Conservation (phyloP, 176 grass and related monocot species). For the Themeda triandra region DNA sequence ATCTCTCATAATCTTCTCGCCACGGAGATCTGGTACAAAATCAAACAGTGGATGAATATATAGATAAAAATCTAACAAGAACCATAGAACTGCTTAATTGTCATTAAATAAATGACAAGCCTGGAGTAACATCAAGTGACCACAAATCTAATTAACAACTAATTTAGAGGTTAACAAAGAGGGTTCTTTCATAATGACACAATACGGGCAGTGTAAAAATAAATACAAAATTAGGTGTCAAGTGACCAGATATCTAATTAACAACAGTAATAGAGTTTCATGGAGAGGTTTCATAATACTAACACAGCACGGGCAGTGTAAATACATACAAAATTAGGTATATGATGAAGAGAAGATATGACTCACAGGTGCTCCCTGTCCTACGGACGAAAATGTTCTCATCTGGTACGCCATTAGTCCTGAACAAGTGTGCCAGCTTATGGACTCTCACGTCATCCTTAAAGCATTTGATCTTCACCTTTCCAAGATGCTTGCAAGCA, state of each 20-base stretch:
- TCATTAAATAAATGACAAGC: neutral
- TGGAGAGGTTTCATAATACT: neutral
- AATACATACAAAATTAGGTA: neutral
- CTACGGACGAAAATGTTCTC: conserved; percentile 16
- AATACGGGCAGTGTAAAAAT: neutral
- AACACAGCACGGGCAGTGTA: neutral
- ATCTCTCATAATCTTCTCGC: neutral
- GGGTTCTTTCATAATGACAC: too few relatives aligned
- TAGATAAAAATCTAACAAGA: neutral
- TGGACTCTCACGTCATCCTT: conserved; percentile 34
- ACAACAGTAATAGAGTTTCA: neutral
- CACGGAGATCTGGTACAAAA: neutral
- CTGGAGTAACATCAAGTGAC: neutral
- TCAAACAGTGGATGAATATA: neutral
- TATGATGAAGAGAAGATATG: neutral
- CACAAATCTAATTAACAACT: neutral
- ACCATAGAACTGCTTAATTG: neutral
- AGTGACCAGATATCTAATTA: neutral
- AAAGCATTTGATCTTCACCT: conserved; percentile 35
- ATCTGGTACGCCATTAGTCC: conserved; percentile 8
- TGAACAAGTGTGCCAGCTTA: conserved; percentile 31
- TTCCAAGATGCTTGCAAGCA: conserved; percentile 24
- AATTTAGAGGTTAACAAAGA: neutral
- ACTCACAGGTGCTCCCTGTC: conserved; percentile 20
- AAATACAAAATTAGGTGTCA: neutral